Evolutionary conservation across 106 monocot species (phyloP).

Genomic region (Dendrobium officinale): DNA sequence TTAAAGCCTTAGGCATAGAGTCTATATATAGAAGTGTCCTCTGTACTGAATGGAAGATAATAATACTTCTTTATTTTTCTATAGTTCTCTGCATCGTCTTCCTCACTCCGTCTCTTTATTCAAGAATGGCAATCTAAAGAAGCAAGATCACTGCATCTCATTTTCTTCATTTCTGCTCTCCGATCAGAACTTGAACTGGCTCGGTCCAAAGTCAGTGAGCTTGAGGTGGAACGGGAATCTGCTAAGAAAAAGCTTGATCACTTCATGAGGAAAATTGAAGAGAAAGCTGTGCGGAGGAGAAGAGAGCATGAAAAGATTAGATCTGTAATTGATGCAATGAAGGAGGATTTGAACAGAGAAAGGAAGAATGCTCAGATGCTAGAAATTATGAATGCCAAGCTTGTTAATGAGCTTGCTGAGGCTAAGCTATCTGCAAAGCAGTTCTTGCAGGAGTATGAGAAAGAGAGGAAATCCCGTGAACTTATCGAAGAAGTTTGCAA

Average conservation of each 20-base stretch:
- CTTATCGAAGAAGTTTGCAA: constrained; percentile 91
- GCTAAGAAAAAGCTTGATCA: constrained; percentile 75
- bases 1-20: too few species aligned
- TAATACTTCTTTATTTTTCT: too few species aligned
- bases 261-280: constrained; percentile 54
- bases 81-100: too few species aligned
- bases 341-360: constrained; percentile 64
- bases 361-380: constrained; percentile 55
- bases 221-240: constrained; percentile 48
- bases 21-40: too few species aligned
- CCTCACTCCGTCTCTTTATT: too few species aligned
- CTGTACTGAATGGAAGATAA: too few species aligned
- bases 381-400: constrained; percentile 65
- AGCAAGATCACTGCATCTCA: too few species aligned
- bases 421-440: constrained; percentile 57
- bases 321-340: constrained; percentile 61
- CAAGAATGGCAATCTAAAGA: too few species aligned
- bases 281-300: constrained; percentile 57
- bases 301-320: constrained; percentile 64
- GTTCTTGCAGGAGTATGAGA: constrained; percentile 73
- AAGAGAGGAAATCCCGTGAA: constrained; percentile 76
- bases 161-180: too few species aligned
- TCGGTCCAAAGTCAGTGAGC: constrained; percentile 35
- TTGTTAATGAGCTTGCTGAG: constrained; percentile 72
- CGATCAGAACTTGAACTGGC: constrained; percentile 65